These are phyloP conservation scores for Verticillium isaacii DNA, from an alignment of 2,329 filamentous ascomycete species.

Conservation along the genomic window DNA sequence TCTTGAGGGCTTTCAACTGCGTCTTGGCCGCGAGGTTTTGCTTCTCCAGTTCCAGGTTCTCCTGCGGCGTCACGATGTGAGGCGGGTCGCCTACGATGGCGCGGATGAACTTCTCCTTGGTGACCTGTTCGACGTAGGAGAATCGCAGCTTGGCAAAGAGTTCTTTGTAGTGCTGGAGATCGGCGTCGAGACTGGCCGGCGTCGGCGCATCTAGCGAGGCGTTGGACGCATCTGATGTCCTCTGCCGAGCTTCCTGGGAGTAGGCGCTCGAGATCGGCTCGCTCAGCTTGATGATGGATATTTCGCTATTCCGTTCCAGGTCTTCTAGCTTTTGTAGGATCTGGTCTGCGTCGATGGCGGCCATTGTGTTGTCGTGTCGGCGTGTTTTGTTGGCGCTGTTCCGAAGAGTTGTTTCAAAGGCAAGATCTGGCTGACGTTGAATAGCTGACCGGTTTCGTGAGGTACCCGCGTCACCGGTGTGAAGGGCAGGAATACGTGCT, in stretches of 20 bases:
- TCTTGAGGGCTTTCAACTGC: conserved; percentile 73
- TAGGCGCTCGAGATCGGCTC: conserved; percentile 63
- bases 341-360: conserved; percentile 26
- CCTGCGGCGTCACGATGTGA: conserved; percentile 72
- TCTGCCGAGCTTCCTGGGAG: conserved; percentile 34
- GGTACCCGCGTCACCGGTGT: not conserved
- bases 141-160: conserved; percentile 95
- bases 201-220: conserved; percentile 61
- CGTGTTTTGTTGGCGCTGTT: not conserved
- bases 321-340: conserved; percentile 45
- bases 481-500: not conserved
- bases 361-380: conserved; percentile 18
- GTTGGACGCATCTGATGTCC: conserved; percentile 69
- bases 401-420: not conserved
- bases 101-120: conserved; percentile 95
- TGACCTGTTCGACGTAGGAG: conserved; percentile 96
- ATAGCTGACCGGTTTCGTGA: not conserved
- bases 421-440: not conserved
- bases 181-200: conserved; percentile 73
- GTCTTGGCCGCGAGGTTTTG: conserved; percentile 67
- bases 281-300: conserved; percentile 73
- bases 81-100: conserved; percentile 89
- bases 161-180: conserved; percentile 87
- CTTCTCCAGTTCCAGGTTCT: conserved; percentile 73
- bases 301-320: conserved; percentile 53